These are phyloP conservation scores for Drechslera avenae DNA, from an alignment of 2,329 filamentous ascomycete genomes.

Conservation along the genomic window DNA sequence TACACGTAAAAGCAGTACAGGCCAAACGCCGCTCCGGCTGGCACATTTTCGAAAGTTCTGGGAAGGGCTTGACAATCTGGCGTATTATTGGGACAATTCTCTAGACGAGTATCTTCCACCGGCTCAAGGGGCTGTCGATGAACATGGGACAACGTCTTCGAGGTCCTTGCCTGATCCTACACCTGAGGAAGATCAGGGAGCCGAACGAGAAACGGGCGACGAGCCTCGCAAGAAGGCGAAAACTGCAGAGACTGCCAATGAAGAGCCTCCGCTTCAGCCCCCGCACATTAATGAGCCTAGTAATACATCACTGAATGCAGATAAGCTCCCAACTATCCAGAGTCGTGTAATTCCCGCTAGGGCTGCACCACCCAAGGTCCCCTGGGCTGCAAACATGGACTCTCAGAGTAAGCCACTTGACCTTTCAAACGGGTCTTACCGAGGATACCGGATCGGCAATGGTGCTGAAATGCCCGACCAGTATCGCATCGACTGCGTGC, in stretches of 20 bases:
- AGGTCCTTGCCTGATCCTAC: constrained; percentile 2
- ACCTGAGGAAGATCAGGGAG: constrained; percentile 8
- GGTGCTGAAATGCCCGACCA: constrained; percentile 64
- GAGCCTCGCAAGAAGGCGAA: constrained; percentile 50
- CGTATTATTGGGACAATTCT: constrained; percentile 67
- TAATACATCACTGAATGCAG: constrained; percentile 9
- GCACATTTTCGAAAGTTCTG: constrained; percentile 66
- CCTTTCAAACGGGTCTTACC: constrained; percentile 54
- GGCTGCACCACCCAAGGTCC: constrained; percentile 34
- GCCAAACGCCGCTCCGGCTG: constrained; percentile 56
- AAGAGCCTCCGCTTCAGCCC: constrained; percentile 17
- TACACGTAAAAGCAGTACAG: constrained; percentile 54
- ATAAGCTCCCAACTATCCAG: constrained; percentile 19
- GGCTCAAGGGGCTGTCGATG: constrained; percentile 16
- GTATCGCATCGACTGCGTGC: constrained; percentile 61
- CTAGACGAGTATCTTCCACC: constrained; percentile 60
- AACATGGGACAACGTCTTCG: constrained; percentile 4
- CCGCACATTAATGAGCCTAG: constrained; percentile 16
- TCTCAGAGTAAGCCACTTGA: constrained; percentile 29
- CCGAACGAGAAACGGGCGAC: constrained; percentile 21
- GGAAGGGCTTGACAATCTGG: constrained; percentile 62
- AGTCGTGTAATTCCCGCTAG: constrained; percentile 37
- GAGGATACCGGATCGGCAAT: constrained; percentile 62
- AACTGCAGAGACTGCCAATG: constrained; percentile 32
- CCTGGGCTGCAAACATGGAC: constrained; percentile 29